Conservation (phyloP, 805 yeast genomes). For the Yamadazyma endophytica region DNA sequence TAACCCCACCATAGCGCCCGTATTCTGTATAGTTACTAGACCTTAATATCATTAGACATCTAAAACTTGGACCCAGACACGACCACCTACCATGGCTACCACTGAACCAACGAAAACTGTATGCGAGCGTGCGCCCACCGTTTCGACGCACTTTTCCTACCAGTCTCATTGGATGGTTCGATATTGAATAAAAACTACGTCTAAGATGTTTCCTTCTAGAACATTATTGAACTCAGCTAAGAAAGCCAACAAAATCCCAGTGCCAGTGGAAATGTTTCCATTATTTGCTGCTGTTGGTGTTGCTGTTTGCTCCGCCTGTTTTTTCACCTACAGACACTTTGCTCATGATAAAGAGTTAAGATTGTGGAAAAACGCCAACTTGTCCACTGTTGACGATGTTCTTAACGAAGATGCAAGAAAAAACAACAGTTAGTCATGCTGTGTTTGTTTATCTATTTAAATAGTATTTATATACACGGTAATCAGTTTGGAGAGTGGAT, state of each 20-base stretch:
- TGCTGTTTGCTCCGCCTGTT: constrained; percentile 33
- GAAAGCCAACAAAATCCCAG: constrained; percentile 18
- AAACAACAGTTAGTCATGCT: too few relatives aligned
- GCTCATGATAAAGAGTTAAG: constrained; percentile 42
- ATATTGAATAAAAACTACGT: constrained; percentile 3
- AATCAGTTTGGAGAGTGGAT: too few relatives aligned
- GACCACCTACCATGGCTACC: too few relatives aligned
- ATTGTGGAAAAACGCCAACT: constrained; percentile 43
- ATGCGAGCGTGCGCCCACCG: constrained; percentile 3
- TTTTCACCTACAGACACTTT: constrained; percentile 46
- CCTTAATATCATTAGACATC: too few relatives aligned
- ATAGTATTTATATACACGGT: too few relatives aligned
- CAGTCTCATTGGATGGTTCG: constrained; percentile 9
- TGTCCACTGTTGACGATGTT: constrained; percentile 39
- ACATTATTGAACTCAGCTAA: constrained; percentile 39
- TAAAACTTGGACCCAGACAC: too few relatives aligned
- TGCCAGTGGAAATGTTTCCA: constrained; percentile 45
- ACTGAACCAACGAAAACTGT: too few relatives aligned
- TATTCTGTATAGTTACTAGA: too few relatives aligned
- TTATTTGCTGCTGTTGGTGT: constrained; percentile 43
- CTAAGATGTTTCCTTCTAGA: constrained; percentile 39
- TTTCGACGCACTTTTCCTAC: not conserved
- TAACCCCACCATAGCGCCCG: too few relatives aligned
- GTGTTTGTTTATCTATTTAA: too few relatives aligned
- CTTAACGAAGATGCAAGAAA: constrained; percentile 32